Percentiles rank a stretch among this genome's conserved stretches.
phyloP scores from a whole-genome alignment of 1,284 basidiomycete species.

The Anthracocystis walkeri region DNA sequence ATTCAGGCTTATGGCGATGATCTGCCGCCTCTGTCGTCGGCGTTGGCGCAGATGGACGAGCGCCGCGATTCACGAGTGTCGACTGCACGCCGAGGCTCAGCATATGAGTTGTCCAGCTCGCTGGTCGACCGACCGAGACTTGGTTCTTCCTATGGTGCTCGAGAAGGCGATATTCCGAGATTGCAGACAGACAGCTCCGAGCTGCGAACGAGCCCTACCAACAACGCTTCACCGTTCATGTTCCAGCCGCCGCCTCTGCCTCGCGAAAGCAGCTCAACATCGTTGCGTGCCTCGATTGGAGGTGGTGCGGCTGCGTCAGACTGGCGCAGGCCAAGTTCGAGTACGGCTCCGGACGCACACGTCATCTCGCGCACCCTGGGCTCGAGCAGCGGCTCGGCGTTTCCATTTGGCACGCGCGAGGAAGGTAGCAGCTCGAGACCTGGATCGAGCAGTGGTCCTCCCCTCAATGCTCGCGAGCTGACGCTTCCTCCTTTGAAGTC shows the following conservation, averaged over 20 bases:
- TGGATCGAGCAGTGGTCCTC: conserved; percentile 30
- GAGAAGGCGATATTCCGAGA: conserved; percentile 19
- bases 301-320: conserved; percentile 22
- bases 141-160: conserved; percentile 29
- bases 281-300: conserved; percentile 24
- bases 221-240: conserved; percentile 60
- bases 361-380: conserved; percentile 36
- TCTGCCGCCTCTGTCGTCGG: conserved; percentile 33
- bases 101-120: conserved; percentile 18
- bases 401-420: conserved; percentile 23
- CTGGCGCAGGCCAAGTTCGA: conserved; percentile 48
- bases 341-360: conserved; percentile 46
- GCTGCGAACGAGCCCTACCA: conserved; percentile 45
- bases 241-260: conserved; percentile 58
- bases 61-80: conserved; percentile 28
- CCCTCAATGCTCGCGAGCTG: conserved; percentile 11
- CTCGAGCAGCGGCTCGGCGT: conserved; percentile 29
- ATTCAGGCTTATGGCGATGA: conserved; percentile 19
- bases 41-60: conserved; percentile 35
- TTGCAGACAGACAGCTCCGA: conserved; percentile 52
- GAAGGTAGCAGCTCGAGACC: conserved; percentile 32
- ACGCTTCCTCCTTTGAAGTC: conserved; percentile 40
- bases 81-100: conserved; percentile 28
- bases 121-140: conserved; percentile 18
- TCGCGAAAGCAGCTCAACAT: conserved; percentile 29